Evolutionary conservation across 2,329 filamentous ascomycete genomes (phyloP), one percentile per base, ranked within the genome.

Genomic region (Claviceps spartinae): DNA sequence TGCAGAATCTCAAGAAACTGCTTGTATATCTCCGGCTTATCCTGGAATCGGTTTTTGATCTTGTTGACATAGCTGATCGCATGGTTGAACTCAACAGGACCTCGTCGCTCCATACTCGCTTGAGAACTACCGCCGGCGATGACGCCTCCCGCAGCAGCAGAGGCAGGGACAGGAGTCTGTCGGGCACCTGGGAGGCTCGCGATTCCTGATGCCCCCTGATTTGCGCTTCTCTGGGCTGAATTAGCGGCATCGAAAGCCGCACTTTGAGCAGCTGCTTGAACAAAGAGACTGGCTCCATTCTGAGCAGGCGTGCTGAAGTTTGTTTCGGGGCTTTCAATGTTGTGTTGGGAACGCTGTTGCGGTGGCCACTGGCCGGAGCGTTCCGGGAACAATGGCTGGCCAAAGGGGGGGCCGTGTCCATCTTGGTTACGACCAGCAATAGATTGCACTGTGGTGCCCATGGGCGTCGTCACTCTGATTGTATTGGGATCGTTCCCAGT

Each of bases 31-130:
- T 98, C 93, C 6, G 93, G 93, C 58, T 95, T 90, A 62, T 90
- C 85, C 61, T 95, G 85, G 69, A 97, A 98, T 45, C 93, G 91
- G 65, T 97, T 98, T 88, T 98, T 98, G 62, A 98, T 98, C 72
- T 98, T 98, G 66, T 98, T 98, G 51, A 98, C 93, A 63, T 98
- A 98, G 66, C 90, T 97, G 57, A 98, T 98, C 0, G 93, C 93
- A 69, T 98, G 93, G 65, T 98, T 98, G 68, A 98, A 98, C 64
- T 98, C 93, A 18, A 98, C 93, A 1, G 93, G 93, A 0, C 90
- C 91, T 52, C 90, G 82, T 64, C 93, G 94, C 67, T 94, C 90
- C 65, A 87, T 70, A 68, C 77, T 70, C 67, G 78, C 70, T 69
- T 83, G 68, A 68, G 79, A 71, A 59, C 73, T 70, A 22, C 75